Base-by-base conservation (phyloP, 2,329 filamentous ascomycete genomes). In the Alternaria hordeiaustralica region DNA sequence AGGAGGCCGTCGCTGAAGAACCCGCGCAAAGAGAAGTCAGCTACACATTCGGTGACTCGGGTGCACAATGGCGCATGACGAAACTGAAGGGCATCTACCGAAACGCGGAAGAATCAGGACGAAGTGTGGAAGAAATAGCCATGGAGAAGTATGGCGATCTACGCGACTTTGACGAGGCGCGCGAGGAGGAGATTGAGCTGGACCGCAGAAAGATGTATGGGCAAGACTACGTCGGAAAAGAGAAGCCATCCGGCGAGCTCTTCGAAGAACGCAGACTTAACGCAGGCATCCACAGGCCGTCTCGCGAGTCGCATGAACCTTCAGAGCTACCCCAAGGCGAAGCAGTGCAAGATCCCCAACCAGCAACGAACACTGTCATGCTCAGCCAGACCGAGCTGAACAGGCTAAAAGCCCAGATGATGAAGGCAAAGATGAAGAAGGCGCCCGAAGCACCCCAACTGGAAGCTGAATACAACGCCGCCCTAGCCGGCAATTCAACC, bases 41-140 rank as follows among this genome's bases (percentile, higher is more conserved):
- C 61, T 99, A 98, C 76, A 92, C 84, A 0, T 96, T 99, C 79
- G 96, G 96, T 18, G 96, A 99, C 78, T 83, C 88, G 7, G 95
- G 96, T 0, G 95, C 94, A 13, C 88, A 93, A 72, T 99, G 96
- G 96, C 90, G 96, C 54, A 97, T 99, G 94, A 97, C 91, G 6
- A 97, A 94, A 79, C 87, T 99, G 30, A 94, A 92, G 69, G 91
- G 89, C 11, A 92, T 97, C 2, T 97, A 97, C 78, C 87, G 88
- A 25, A 87, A 90, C 58, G 93, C 94, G 0, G 86, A 96, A 70
- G 90, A 96, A 71, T 89, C 84, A 1, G 90, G 89, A 0, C 86
- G 86, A n/a, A 73, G 87, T 0, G 85, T 96, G 0, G 95, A 98
- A 7, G 92, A 97, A 1, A 84, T 98, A 53, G 96, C 94, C 0